Percentiles rank a stretch among this genome's conserved stretches.
Conservation (phyloP, 495 filamentous ascomycete species). For the Usnea hakonensis region DNA sequence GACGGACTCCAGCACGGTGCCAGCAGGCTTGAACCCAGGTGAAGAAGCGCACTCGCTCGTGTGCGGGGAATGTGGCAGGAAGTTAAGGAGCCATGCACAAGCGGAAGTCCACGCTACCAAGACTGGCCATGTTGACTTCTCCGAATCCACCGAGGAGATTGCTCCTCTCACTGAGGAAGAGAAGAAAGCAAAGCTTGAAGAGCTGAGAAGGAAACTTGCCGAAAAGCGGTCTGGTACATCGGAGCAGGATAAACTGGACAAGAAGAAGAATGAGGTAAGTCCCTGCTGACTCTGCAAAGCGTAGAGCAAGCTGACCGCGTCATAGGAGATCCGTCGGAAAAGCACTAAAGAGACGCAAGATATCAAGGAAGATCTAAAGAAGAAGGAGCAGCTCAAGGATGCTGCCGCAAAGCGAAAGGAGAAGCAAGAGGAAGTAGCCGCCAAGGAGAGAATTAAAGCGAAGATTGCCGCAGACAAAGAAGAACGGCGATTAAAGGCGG, state of each 20-base stretch:
- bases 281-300: background rate
- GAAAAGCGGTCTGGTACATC: conserved; percentile 65
- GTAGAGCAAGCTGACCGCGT: background rate
- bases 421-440: conserved; percentile 78
- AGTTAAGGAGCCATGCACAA: conserved; percentile 68
- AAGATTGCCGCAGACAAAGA: conserved; percentile 89
- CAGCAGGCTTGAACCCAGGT: conserved; percentile 51
- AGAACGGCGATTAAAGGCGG: conserved; percentile 71
- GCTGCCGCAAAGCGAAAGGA: conserved; percentile 75
- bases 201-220: conserved; percentile 62
- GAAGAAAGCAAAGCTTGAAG: conserved; percentile 68
- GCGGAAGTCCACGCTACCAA: conserved; percentile 89
- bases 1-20: conserved; percentile 40
- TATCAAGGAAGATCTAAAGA: conserved; percentile 71
- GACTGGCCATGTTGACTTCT: conserved; percentile 83
- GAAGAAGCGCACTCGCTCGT: conserved; percentile 57
- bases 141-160: conserved; percentile 86
- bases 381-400: conserved; percentile 85
- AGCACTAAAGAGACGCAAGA: conserved; percentile 71
- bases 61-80: conserved; percentile 91
- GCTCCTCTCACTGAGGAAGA: conserved; percentile 87
- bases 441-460: conserved; percentile 79
- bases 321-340: conserved; percentile 77
- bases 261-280: conserved; percentile 79
- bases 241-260: conserved; percentile 69